Conservation (phyloP, 768 basidiomycete species). For the Podaxis sp. region DNA sequence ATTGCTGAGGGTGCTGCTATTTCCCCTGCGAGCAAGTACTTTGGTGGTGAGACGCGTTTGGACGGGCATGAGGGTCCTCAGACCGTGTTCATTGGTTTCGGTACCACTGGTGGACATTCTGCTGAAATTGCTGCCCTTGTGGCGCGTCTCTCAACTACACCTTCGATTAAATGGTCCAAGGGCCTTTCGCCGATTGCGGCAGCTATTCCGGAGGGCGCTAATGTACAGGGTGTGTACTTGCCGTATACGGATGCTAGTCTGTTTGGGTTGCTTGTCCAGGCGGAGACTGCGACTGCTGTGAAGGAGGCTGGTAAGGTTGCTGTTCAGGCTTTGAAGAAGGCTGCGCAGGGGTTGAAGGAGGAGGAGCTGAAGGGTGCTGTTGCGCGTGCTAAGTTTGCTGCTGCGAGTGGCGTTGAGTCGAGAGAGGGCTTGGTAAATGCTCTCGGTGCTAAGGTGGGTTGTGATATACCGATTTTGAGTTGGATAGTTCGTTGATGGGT, state of each 20-base stretch:
- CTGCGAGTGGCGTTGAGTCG: constrained; percentile 68
- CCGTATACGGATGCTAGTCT: constrained; percentile 92
- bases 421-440: constrained; percentile 64
- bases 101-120: constrained; percentile 61
- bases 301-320: constrained; percentile 69
- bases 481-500: constrained; percentile 1
- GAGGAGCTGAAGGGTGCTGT: constrained; percentile 81
- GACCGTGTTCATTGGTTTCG: constrained; percentile 88
- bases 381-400: constrained; percentile 85
- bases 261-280: constrained; percentile 81
- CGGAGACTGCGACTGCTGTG: constrained; percentile 58
- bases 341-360: constrained; percentile 55
- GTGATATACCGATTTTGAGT: neutral
- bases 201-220: constrained; percentile 55
- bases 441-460: constrained; percentile 64
- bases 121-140: constrained; percentile 79
- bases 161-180: constrained; percentile 86
- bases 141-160: constrained; percentile 74
- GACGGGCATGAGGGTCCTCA: constrained; percentile 59
- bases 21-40: constrained; percentile 46
- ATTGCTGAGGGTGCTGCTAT: constrained; percentile 33
- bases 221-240: constrained; percentile 73
- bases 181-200: constrained; percentile 69
- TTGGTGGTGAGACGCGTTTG: constrained; percentile 88
- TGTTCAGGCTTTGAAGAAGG: constrained; percentile 64